These are phyloP conservation scores for Ceratocystis diversiconidia DNA, from an alignment of 2,329 filamentous ascomycete species.

Conservation along the genomic window DNA sequence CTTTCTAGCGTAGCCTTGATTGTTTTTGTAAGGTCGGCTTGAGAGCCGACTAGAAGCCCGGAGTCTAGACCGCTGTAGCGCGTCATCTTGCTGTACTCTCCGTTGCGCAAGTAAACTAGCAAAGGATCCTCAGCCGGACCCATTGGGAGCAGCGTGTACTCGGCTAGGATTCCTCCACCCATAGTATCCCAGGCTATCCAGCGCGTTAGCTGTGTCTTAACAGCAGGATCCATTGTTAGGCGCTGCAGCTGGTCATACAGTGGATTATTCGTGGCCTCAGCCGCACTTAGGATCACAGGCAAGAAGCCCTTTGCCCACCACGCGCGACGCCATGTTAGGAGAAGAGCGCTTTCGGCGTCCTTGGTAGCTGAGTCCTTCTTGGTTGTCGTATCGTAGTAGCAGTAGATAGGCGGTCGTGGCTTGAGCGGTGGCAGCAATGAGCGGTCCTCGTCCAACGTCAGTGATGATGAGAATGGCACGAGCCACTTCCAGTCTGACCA, in stretches of 20 bases:
- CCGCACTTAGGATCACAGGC: constrained; percentile 64
- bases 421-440: constrained; percentile 66
- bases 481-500: constrained; percentile 82
- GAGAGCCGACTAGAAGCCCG: constrained; percentile 59
- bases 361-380: constrained; percentile 48
- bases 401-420: constrained; percentile 65
- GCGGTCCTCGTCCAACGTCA: constrained; percentile 68
- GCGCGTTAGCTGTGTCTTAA: constrained; percentile 59
- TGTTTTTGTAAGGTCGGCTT: constrained; percentile 46
- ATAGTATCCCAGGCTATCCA: constrained; percentile 92
- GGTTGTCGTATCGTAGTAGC: constrained; percentile 65
- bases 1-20: constrained; percentile 47
- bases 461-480: constrained; percentile 64
- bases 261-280: constrained; percentile 72
- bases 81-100: constrained; percentile 59
- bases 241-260: constrained; percentile 57
- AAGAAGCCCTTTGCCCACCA: constrained; percentile 94
- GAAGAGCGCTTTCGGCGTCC: constrained; percentile 61
- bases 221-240: constrained; percentile 41
- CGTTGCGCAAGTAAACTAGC: constrained; percentile 57
- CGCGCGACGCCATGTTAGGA: constrained; percentile 77
- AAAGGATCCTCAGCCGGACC: constrained; percentile 57
- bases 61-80: constrained; percentile 58
- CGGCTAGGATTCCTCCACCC: constrained; percentile 66
- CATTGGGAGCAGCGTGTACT: constrained; percentile 78